Percentiles rank a stretch among this genome's conserved stretches.
phyloP scores from a whole-genome alignment of 2,329 filamentous ascomycete genomes.

The Aspergillus fumigatiaffinis region DNA sequence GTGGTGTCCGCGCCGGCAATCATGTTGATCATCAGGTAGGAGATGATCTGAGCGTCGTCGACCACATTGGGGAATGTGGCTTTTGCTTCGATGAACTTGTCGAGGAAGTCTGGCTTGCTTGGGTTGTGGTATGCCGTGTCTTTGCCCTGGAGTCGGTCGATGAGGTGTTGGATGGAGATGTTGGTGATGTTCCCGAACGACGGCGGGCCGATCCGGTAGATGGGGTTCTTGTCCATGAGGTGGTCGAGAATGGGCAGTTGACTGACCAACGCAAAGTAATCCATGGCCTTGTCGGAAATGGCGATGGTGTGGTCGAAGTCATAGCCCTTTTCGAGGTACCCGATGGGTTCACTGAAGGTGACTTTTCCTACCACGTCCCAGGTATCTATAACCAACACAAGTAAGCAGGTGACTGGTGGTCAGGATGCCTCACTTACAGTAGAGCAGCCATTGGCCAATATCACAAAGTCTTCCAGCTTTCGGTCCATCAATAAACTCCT shows the following conservation, averaged over 20 bases:
- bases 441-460: conserved; percentile 42
- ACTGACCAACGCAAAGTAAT: conserved; percentile 22
- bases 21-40: conserved; percentile 32
- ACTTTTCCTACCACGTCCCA: conserved; percentile 26
- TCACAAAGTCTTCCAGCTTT: conserved; percentile 28
- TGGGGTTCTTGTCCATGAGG: conserved; percentile 26
- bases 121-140: conserved; percentile 16
- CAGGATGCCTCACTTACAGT: conserved; percentile 27
- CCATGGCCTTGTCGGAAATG: conserved; percentile 18
- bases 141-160: conserved; percentile 12
- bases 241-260: conserved; percentile 26
- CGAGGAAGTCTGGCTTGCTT: conserved; percentile 33
- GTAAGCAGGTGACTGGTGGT: neutral
- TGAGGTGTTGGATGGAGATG: conserved; percentile 16
- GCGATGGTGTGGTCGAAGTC: conserved; percentile 24
- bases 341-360: conserved; percentile 24
- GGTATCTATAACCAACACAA: conserved; percentile 7
- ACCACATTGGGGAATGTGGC: conserved; percentile 30
- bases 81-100: conserved; percentile 42
- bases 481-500: conserved; percentile 25
- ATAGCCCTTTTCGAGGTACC: conserved; percentile 23
- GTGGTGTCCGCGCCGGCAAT: conserved; percentile 40
- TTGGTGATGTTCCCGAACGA: conserved; percentile 20
- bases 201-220: conserved; percentile 23
- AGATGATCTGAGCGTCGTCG: conserved; percentile 35